phyloP scores from a whole-genome alignment of 2,329 filamentous ascomycete genomes.

The Cladosporium sp. region DNA sequence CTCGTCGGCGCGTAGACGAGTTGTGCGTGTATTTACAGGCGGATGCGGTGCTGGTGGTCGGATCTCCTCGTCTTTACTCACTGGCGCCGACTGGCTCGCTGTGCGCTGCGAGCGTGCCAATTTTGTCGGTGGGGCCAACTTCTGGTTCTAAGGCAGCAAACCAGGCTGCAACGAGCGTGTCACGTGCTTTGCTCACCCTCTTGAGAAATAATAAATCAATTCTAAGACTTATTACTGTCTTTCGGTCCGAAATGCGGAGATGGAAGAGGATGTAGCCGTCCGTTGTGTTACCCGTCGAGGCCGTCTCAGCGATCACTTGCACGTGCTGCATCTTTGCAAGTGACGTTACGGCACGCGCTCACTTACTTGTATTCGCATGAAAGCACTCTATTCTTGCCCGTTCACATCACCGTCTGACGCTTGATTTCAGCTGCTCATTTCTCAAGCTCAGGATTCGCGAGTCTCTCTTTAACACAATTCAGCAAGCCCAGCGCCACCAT shows the following conservation, averaged over 20 bases:
- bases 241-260: background rate
- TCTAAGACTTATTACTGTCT: too few species aligned
- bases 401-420: background rate
- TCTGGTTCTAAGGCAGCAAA: background rate
- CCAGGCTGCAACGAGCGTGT: background rate
- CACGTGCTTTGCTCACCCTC: too few species aligned
- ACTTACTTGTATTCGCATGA: background rate
- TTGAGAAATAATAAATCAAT: too few species aligned
- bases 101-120: conserved; percentile 3
- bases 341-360: background rate
- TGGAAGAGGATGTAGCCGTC: background rate
- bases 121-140: conserved; percentile 3
- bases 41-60: background rate
- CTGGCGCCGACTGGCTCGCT: background rate
- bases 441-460: too few species aligned
- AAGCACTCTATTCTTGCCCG: background rate
- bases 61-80: background rate
- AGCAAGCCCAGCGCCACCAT: background rate
- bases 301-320: background rate
- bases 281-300: too few species aligned
- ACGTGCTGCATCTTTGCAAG: background rate
- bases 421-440: too few species aligned
- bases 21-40: background rate
- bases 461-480: background rate
- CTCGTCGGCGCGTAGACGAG: conserved; percentile 14